Evolutionary conservation across 1,139 yeast genomes (phyloP), one percentile per base, ranked within the genome.

Genomic region (Geotrichum cucujoidarum): DNA sequence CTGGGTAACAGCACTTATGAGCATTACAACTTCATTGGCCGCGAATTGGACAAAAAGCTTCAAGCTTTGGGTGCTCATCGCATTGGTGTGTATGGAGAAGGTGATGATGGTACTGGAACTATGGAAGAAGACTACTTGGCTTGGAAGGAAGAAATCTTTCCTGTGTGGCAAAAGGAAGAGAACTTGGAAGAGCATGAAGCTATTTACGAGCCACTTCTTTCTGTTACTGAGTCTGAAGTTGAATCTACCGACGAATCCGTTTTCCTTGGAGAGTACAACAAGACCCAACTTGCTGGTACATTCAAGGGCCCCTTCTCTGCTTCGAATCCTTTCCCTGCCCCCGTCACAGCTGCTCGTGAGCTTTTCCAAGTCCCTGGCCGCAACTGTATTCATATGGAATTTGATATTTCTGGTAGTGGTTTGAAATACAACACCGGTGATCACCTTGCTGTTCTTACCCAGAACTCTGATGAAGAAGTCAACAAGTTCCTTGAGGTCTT

Each of bases 1-100:
- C 77, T 90, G 55, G 97, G 97, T 61, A 90, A 90, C 69, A 82
- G 92, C 45, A 89, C 97, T 32, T 90, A 90, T 63, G 97, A 90
- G 67, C 82, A 84, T 65, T 90, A 76, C 74, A 90, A 90, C 64
- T 89, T 84, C 46, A 81, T 90, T 57, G 95, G 95, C 46, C 77
- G 79, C 53, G 78, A 77, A 56, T 71, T 83, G 43, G 67, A 69
- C 55, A 68, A 72, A 49, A 72, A 79, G 44, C 72, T 81, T 51
- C 62, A 60, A 38, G 73, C 71, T 35, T 79, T 85, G 45, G 92
- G 92, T 46, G 96, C 92, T 27, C 74, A 74, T 45, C 66, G 81
- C 49, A 70, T 90, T 50, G 94, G 94, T 43, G 75, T 72, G 24
- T 77, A 78, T 53, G 97, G 97, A 47, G 80, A 81, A 67, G 98